Evolutionary conservation across 106 monocot species (phyloP).

Genomic region (Xerophyta viscosa): DNA sequence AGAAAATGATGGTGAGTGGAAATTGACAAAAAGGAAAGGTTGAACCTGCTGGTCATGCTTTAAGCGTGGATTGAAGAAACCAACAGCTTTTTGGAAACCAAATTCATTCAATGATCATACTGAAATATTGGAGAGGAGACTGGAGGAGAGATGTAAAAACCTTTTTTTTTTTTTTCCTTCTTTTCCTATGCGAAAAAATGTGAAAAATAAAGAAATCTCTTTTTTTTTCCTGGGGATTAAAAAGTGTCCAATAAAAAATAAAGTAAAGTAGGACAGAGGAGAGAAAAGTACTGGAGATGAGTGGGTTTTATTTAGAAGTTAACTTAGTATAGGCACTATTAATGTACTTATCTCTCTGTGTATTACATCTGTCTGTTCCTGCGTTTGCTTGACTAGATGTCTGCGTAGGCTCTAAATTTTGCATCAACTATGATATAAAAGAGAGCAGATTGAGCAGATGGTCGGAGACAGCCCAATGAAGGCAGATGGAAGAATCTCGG

Average conservation of each 20-base stretch:
- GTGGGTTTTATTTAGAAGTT: slow-evolving; percentile 13
- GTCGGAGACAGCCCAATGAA: not conserved
- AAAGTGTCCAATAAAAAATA: slow-evolving; percentile 1
- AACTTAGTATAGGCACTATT: slow-evolving; percentile 14
- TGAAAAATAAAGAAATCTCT: slow-evolving; percentile 6
- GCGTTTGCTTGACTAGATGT: slow-evolving; percentile 47
- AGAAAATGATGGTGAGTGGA: slow-evolving; percentile 12
- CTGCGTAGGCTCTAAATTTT: slow-evolving; percentile 22
- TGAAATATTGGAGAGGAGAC: not conserved
- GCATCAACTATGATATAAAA: slow-evolving; percentile 7
- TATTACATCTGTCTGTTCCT: slow-evolving; percentile 9
- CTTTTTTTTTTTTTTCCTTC: slow-evolving; percentile 12
- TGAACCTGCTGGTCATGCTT: slow-evolving; percentile 10
- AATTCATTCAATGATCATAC: slow-evolving; percentile 1
- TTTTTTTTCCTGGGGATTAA: slow-evolving; percentile 19
- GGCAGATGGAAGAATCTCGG: not conserved
- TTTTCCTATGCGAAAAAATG: slow-evolving; percentile 17
- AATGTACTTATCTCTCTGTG: slow-evolving; percentile 12
- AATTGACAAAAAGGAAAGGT: slow-evolving; percentile 6
- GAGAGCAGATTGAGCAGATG: slow-evolving; percentile 4
- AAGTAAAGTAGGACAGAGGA: slow-evolving; percentile 4
- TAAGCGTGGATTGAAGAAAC: slow-evolving; percentile 16
- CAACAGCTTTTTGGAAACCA: slow-evolving; percentile 5
- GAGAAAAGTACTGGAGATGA: slow-evolving; percentile 5
- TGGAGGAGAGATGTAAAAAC: not conserved